Conservation (phyloP, 768 basidiomycete species). For the Serpula lacrymans region DNA sequence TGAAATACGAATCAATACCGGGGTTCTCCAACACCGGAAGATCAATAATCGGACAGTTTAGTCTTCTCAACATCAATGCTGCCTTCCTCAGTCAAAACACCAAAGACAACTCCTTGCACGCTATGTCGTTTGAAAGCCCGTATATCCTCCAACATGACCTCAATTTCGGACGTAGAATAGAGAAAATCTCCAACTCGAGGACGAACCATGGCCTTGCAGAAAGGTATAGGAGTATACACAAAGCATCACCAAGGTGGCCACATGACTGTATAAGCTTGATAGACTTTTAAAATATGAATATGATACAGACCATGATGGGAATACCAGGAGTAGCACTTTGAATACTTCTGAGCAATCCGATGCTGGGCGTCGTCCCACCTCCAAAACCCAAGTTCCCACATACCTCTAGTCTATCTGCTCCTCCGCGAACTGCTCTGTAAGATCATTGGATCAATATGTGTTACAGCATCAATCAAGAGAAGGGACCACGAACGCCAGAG, state of each 20-base stretch:
- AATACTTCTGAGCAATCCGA: constrained; percentile 67
- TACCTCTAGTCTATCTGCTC: constrained; percentile 75
- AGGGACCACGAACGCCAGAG: constrained; percentile 48
- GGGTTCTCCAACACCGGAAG: neutral
- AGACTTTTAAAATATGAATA: too few relatives aligned
- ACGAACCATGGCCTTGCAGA: constrained; percentile 70
- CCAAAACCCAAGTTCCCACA: constrained; percentile 69
- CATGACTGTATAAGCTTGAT: neutral
- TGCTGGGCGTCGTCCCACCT: constrained; percentile 78
- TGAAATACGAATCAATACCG: constrained; percentile 17
- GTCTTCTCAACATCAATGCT: constrained; percentile 57
- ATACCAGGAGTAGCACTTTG: constrained; percentile 43
- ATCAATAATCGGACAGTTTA: constrained; percentile 33
- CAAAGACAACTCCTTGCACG: constrained; percentile 66
- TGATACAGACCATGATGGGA: constrained; percentile 70
- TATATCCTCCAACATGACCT: constrained; percentile 76
- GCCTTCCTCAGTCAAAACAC: constrained; percentile 54
- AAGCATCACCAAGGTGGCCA: neutral
- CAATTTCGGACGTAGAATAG: constrained; percentile 62
- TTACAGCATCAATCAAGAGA: neutral
- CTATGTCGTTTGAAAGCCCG: constrained; percentile 51
- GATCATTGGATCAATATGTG: too few relatives aligned
- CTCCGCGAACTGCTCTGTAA: constrained; percentile 62
- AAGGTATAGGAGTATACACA: too few relatives aligned
- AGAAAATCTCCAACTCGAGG: constrained; percentile 79